phyloP scores from a whole-genome alignment of 352 stramenopile species.

The Phytophthora sojae region DNA sequence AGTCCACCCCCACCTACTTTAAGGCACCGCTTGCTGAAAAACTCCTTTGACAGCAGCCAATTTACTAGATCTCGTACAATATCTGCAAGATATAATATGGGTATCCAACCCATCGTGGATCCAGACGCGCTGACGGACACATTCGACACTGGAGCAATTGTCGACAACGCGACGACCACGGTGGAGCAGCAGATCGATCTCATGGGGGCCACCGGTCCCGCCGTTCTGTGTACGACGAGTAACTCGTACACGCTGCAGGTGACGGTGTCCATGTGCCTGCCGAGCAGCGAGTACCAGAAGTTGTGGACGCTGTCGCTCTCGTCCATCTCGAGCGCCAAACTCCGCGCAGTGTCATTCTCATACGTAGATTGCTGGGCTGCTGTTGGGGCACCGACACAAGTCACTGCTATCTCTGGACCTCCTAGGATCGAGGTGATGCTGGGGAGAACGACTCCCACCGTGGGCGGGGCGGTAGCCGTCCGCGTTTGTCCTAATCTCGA shows the following conservation, averaged over 20 bases:
- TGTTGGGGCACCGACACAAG: neutral
- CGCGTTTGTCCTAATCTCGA: slow-evolving; percentile 4
- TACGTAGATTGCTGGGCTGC: slow-evolving; percentile 1
- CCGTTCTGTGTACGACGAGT: neutral
- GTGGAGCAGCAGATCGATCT: neutral
- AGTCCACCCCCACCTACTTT: too few relatives aligned
- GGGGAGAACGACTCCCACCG: neutral
- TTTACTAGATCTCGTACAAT: too few relatives aligned
- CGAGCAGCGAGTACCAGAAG: neutral
- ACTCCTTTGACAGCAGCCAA: too few relatives aligned
- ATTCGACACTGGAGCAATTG: neutral
- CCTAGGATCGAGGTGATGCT: slow-evolving; percentile 8
- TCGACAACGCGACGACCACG: neutral
- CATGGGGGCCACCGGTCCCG: neutral
- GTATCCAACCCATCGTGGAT: too few relatives aligned
- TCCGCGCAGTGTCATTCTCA: neutral
- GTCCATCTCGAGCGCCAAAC: slow-evolving; percentile 1
- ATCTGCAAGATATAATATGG: too few relatives aligned
- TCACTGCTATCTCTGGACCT: neutral
- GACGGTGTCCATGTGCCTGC: slow-evolving; percentile 6
- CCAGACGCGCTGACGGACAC: neutral
- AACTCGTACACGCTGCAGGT: slow-evolving; percentile 5
- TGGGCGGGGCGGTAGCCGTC: slow-evolving; percentile 3
- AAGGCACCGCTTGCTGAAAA: too few relatives aligned
- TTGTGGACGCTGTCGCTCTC: neutral